Base-by-base conservation (phyloP, 2,329 filamentous ascomycete genomes). In the Monosporascus sp. region DNA sequence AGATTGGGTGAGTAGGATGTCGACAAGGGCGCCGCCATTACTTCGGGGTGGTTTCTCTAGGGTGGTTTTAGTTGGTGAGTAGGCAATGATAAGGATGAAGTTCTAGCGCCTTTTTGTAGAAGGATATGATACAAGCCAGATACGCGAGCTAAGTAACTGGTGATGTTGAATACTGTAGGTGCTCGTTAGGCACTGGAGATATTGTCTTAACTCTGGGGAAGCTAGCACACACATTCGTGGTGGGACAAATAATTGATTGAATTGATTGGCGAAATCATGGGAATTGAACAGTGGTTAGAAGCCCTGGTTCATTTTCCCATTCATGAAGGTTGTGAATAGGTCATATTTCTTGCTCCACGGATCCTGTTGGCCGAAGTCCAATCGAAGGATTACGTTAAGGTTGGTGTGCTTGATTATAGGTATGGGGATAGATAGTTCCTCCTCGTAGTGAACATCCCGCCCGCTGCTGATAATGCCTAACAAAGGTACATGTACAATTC, bases 1-100 rank as follows among this genome's bases (percentile, higher is more conserved):
- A 61, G 52, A 5, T 61, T 57, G n/a, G 58, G 60, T 50, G 60
- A 57, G 37, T 22, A 5, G 43, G 36, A 31, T 41, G 53, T 11
- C 11, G 36, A 20, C 41, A 56, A 52, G 46, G 59, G 55, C 51
- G 60, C 62, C 44, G 59, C 55, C 61, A 64, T 67, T 37, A 44
- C 6, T 40, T 27, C 22, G 24, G 24, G 22, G 20, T 46, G 6
- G 8, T 20, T 20, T 17, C 9, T 48, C 11, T 7, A 37, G 7
- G 26, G 17, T 8, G 19, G 19, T 3, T n/a, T 11, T 41, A 11
- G 38, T n/a, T 19, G 17, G 19, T 14, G 31, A 34, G 31, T 24
- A 24, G 24, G 24, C 5, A 34, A 34, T 11, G 3, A 14, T 34
- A 14, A 34, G 31, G 11, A 34, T 34, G 14, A 34, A 34, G 1